Evolutionary conservation across 768 basidiomycete genomes (phyloP).

Genomic region (Rossbeevera mucosa): DNA sequence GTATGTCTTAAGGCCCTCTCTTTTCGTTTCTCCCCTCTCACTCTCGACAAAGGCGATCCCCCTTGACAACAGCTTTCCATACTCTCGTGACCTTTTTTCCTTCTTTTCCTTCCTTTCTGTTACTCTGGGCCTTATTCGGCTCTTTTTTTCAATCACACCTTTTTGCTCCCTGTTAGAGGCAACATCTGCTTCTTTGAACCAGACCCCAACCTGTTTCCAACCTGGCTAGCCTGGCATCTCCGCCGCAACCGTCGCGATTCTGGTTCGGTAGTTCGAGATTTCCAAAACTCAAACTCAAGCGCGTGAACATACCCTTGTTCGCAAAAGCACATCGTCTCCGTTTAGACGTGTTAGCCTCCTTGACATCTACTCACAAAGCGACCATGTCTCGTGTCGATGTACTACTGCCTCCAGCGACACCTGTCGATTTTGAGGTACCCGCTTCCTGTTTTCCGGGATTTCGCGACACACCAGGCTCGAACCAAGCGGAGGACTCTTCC

Average conservation of each 20-base stretch:
- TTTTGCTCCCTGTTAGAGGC: constrained; percentile 38
- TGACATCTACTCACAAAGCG: constrained; percentile 23
- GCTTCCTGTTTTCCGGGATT: constrained; percentile 22
- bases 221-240: constrained; percentile 58
- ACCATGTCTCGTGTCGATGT: constrained; percentile 58
- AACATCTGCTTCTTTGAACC: constrained; percentile 59
- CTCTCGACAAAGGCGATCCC: constrained; percentile 59
- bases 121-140: constrained; percentile 6
- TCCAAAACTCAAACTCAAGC: constrained; percentile 25
- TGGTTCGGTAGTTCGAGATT: constrained; percentile 63
- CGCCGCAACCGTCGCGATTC: constrained; percentile 62
- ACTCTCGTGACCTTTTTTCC: constrained; percentile 3
- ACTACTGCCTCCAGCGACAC: constrained; percentile 30
- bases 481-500: constrained; percentile 6
- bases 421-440: constrained; percentile 28
- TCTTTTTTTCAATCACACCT: constrained; percentile 59
- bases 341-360: constrained; percentile 23
- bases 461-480: constrained; percentile 21
- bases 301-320: constrained; percentile 22
- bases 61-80: constrained; percentile 49
- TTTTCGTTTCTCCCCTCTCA: constrained; percentile 12
- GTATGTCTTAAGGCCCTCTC: constrained; percentile 37
- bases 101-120: constrained; percentile 9
- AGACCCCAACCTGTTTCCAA: constrained; percentile 43
- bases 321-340: constrained; percentile 23